A percentile compares a stretch with the other conserved stretches of the same genome.
These are phyloP conservation scores for Firmiana major DNA, from an alignment of 345 rosid species.

Conservation along the genomic window DNA sequence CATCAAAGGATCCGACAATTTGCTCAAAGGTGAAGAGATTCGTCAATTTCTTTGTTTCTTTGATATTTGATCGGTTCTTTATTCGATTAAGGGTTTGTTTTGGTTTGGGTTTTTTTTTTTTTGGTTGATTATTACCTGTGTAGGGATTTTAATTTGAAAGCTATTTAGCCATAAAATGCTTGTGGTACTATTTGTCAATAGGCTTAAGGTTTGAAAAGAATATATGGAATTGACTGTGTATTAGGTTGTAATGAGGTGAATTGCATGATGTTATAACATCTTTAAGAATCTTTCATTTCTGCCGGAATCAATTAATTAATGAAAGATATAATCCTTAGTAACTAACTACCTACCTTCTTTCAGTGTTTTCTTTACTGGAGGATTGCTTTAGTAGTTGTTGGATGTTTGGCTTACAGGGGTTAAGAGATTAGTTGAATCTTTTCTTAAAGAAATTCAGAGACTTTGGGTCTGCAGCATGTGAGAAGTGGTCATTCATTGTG, in stretches of 20 bases:
- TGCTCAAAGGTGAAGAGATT: constrained; percentile 43
- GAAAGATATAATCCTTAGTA: neutral
- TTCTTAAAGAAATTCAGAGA: neutral
- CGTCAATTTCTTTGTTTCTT: neutral
- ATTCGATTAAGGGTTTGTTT: neutral
- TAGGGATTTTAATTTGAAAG: neutral
- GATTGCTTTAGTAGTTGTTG: neutral
- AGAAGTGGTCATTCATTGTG: neutral
- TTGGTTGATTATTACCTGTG: neutral
- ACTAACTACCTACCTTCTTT: neutral
- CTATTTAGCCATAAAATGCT: neutral
- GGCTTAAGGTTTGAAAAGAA: neutral
- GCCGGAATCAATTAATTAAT: neutral
- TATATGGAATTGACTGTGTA: neutral
- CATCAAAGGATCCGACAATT: constrained; percentile 59
- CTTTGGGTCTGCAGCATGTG: neutral
- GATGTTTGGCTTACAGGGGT: neutral
- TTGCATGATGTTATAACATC: neutral
- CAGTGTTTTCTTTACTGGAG: neutral
- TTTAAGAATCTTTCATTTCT: neutral
- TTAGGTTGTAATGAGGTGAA: neutral
- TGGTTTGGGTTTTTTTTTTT: neutral
- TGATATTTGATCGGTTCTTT: neutral
- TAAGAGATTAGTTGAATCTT: neutral
- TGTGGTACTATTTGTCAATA: neutral